phyloP scores from a whole-genome alignment of 2,329 filamentous ascomycete species.

The Xylaria polymorpha region DNA sequence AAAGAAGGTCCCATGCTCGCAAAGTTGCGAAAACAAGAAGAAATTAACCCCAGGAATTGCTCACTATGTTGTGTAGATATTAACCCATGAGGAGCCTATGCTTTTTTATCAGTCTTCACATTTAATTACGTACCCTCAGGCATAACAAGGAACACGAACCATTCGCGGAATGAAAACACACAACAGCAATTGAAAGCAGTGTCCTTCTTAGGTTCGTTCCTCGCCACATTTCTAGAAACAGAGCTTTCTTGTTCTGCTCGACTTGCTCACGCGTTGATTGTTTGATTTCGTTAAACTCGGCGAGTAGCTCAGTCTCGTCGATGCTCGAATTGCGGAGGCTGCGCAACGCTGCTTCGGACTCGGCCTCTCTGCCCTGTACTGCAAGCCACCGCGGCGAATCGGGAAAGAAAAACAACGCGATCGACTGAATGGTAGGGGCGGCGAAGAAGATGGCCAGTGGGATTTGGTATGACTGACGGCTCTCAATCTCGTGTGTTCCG shows the following conservation, averaged over 20 bases:
- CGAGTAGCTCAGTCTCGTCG: constrained; percentile 46
- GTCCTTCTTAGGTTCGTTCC: constrained; percentile 49
- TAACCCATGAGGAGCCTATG: constrained; percentile 49
- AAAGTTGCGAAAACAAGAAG: constrained; percentile 33
- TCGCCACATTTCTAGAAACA: constrained; percentile 51
- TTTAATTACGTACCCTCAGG: not conserved
- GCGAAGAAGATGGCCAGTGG: constrained; percentile 50
- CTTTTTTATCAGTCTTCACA: constrained; percentile 12
- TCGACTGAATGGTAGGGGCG: constrained; percentile 49
- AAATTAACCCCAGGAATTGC: not conserved
- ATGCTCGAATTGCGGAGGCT: constrained; percentile 47
- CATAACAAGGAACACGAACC: constrained; percentile 38
- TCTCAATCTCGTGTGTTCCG: constrained; percentile 43
- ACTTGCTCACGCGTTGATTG: constrained; percentile 48
- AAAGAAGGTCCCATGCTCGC: too few species aligned
- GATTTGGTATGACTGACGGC: constrained; percentile 42
- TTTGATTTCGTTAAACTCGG: constrained; percentile 50
- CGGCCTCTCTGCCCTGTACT: constrained; percentile 51
- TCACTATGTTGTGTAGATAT: constrained; percentile 49
- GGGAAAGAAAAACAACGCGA: constrained; percentile 52
- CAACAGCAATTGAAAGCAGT: constrained; percentile 48
- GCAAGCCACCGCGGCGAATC: constrained; percentile 56
- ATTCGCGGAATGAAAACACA: constrained; percentile 51
- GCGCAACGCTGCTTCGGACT: constrained; percentile 47
- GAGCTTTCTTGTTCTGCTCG: constrained; percentile 43